Evolutionary conservation across 108 stramenopile genomes (phyloP).

Genomic region (Seminavis robusta): DNA sequence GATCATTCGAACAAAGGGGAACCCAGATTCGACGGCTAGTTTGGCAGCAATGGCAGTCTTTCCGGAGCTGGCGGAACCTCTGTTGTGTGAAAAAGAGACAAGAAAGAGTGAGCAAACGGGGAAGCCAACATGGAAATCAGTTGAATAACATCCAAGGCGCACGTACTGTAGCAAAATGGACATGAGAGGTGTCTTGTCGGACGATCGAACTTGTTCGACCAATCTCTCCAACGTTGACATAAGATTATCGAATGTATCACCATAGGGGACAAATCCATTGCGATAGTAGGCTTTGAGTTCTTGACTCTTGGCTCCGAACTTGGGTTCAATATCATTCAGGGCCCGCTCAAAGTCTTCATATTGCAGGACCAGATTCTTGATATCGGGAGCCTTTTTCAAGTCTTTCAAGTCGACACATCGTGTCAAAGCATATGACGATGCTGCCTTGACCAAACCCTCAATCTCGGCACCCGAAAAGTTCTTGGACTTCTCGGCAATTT

Average conservation of each 20-base stretch:
- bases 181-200: constrained; percentile 92
- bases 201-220: constrained; percentile 86
- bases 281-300: constrained; percentile 91
- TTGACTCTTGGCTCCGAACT: constrained; percentile 89
- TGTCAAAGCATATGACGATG: constrained; percentile 92
- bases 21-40: constrained; percentile 89
- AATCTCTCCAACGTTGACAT: constrained; percentile 78
- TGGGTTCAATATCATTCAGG: constrained; percentile 88
- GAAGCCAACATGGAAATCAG: too few species aligned
- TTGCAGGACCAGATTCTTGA: constrained; percentile 74
- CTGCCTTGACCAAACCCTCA: constrained; percentile 96
- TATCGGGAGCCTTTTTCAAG: constrained; percentile 87
- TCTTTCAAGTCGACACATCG: constrained; percentile 92
- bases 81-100: too few species aligned
- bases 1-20: constrained; percentile 95
- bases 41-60: constrained; percentile 98
- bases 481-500: constrained; percentile 88
- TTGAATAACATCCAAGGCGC: too few species aligned
- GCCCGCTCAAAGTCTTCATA: constrained; percentile 89
- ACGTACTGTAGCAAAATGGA: constrained; percentile 86
- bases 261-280: constrained; percentile 95
- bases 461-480: constrained; percentile 99
- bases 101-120: too few species aligned
- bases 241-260: constrained; percentile 83
- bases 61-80: constrained; percentile 83